Evolutionary conservation across 2,329 filamentous ascomycete species (phyloP).

Genomic region (Madurella fahalii): DNA sequence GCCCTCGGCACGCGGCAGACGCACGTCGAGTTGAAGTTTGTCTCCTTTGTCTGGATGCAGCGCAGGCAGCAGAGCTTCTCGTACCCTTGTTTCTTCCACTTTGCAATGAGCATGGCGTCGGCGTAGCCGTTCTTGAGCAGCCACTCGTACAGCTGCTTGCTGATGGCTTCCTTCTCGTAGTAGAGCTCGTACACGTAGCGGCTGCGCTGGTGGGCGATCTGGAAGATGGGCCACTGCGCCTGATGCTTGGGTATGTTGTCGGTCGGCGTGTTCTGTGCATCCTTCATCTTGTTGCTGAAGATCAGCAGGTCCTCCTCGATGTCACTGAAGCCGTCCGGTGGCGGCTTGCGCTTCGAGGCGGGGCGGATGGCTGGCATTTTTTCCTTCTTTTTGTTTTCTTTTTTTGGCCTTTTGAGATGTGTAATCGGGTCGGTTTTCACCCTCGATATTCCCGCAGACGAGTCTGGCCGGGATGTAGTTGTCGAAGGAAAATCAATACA

Average conservation of each 20-base stretch:
- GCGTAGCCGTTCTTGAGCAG: slow-evolving; percentile 95
- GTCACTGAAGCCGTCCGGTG: slow-evolving; percentile 81
- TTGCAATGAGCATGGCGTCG: slow-evolving; percentile 91
- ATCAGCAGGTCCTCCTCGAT: slow-evolving; percentile 83
- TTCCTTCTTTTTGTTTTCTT: not conserved
- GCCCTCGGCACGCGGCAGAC: slow-evolving; percentile 92
- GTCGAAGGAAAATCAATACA: too few species aligned
- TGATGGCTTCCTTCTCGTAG: slow-evolving; percentile 96
- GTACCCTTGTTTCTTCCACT: slow-evolving; percentile 99
- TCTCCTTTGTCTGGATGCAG: slow-evolving; percentile 99
- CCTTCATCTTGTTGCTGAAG: slow-evolving; percentile 89
- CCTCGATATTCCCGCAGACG: too few species aligned
- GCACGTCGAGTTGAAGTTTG: slow-evolving; percentile 96
- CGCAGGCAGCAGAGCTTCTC: slow-evolving; percentile 96
- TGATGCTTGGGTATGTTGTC: slow-evolving; percentile 80
- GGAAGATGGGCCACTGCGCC: slow-evolving; percentile 94
- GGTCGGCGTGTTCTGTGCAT: slow-evolving; percentile 84
- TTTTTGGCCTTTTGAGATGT: not conserved
- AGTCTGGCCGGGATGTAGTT: too few species aligned
- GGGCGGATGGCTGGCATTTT: slow-evolving; percentile 74
- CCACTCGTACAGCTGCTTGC: slow-evolving; percentile 89
- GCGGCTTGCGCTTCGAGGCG: slow-evolving; percentile 72
- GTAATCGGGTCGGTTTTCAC: too few species aligned
- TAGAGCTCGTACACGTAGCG: slow-evolving; percentile 97
- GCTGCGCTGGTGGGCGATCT: slow-evolving; percentile 87